phyloP scores from a whole-genome alignment of 2,329 filamentous ascomycete species.

The Aspergillus amoenus region DNA sequence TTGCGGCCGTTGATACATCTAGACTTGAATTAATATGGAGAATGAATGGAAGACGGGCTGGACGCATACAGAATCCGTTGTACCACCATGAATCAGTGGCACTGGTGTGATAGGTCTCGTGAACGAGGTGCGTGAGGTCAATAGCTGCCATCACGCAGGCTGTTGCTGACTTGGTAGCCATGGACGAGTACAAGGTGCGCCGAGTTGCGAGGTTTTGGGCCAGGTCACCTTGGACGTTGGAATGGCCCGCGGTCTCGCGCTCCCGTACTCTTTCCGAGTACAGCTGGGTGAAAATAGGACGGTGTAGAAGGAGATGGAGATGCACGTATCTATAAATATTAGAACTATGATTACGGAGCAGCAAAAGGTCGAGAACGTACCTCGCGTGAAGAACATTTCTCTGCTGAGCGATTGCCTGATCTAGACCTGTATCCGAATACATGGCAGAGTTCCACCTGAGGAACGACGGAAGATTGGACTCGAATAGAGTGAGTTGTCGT shows the following conservation, averaged over 20 bases:
- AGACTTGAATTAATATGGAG: background rate
- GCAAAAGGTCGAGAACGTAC: too few relatives aligned
- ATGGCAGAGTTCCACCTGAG: constrained; percentile 24
- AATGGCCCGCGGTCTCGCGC: background rate
- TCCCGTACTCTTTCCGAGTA: constrained; percentile 22
- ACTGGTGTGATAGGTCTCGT: constrained; percentile 28
- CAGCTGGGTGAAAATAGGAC: constrained; percentile 35
- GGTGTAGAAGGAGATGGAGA: constrained; percentile 34
- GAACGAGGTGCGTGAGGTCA: constrained; percentile 30
- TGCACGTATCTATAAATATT: constrained; percentile 32
- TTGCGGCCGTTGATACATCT: constrained; percentile 33
- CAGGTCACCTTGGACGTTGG: too few relatives aligned
- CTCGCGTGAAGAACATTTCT: constrained; percentile 31
- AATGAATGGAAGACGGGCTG: background rate
- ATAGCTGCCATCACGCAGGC: constrained; percentile 32
- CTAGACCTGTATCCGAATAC: background rate
- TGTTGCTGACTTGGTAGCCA: constrained; percentile 30
- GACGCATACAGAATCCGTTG: constrained; percentile 39
- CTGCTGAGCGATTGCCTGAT: constrained; percentile 17
- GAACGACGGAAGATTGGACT: constrained; percentile 22
- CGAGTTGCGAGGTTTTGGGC: background rate
- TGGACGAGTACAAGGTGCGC: constrained; percentile 24
- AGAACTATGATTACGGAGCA: too few relatives aligned
- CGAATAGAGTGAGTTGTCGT: constrained; percentile 23
- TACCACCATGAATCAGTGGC: constrained; percentile 40